phyloP scores from a whole-genome alignment of 179 eudicot species.

The Gypsophila paniculata region DNA sequence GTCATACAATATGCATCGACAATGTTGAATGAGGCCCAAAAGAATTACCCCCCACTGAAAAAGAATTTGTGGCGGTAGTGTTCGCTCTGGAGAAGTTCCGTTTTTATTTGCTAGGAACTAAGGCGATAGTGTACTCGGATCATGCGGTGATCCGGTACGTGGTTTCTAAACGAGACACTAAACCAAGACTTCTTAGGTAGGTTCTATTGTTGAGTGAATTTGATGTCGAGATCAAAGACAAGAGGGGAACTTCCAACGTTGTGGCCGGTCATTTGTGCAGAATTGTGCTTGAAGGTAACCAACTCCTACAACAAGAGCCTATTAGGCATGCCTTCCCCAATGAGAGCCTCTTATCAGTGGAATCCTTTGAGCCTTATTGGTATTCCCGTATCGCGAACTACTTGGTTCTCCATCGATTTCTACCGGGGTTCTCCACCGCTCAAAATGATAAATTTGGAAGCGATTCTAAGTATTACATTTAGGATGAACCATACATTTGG shows the following conservation, averaged over 20 bases:
- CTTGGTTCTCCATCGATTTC: background rate
- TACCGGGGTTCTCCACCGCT: background rate
- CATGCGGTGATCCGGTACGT: background rate
- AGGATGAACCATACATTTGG: slow-evolving; percentile 21
- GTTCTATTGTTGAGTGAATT: slow-evolving; percentile 9
- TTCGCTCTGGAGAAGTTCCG: background rate
- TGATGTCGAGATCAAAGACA: background rate
- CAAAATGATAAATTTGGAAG: background rate
- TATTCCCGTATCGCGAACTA: slow-evolving; percentile 5
- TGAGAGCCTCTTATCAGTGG: background rate
- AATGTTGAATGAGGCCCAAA: too few species aligned
- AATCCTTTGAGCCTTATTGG: background rate
- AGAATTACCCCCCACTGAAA: background rate
- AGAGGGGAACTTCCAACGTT: background rate
- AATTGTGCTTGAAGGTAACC: background rate
- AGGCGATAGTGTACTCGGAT: background rate
- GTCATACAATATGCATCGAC: background rate
- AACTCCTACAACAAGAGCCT: background rate
- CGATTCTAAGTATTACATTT: slow-evolving; percentile 11
- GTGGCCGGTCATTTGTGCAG: background rate
- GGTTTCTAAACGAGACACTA: background rate
- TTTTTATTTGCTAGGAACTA: background rate
- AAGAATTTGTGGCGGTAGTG: background rate
- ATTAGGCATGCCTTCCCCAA: background rate
- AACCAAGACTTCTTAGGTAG: slow-evolving; percentile 2